Evolutionary conservation across 805 yeast genomes (phyloP), one percentile per base, ranked within the genome.

Genomic region (Kockiozyma suomiensis): DNA sequence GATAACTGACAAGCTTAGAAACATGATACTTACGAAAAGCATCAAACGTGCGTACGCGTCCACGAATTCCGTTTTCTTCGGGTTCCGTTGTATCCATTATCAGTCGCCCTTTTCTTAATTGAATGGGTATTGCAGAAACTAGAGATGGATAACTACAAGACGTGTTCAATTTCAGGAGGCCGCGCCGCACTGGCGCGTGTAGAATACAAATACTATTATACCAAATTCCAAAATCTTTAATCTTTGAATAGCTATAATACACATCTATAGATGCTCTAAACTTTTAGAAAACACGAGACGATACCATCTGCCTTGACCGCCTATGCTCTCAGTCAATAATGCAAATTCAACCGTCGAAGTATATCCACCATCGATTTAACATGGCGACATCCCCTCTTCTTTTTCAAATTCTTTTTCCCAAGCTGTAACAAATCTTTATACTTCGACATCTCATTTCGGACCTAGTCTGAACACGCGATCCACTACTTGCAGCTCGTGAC

Each of bases 1-100:
- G 38, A 3, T 17, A 37, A 13, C 15, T 12, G n/a, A 21, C 42
- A 38, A 17, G 7, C 42, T n/a, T n/a, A n/a, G n/a, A n/a, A n/a
- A n/a, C n/a, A n/a, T n/a, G 4, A 17, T 13, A 62, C 68, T 43
- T 51, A 66, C 68, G 66, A 48, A 66, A 66, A 12, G 69, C 69
- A 51, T 66, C 69, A 51, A 66, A 66, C n/a, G 69, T 56, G 33
- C 66, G 60, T 30, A 62, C 65, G 8, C 46, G 35, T 1, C 42
- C 26, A 4, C 38, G 23, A 6, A 50, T 26, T 3, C 46, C 17
- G n/a, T 25, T 33, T 37, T 23, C 52, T 21, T 21, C 43, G 5
- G 52, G 33, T 43, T 35, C 43, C 4, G 43, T 23, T 23, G 43
- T 49, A 6, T 37, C 43, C 52, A 35, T 37, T 38, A 10, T 38